Percentiles rank a stretch among this genome's conserved stretches.
phyloP scores from a whole-genome alignment of 768 basidiomycete genomes.

The Hydnomerulius pinastri region DNA sequence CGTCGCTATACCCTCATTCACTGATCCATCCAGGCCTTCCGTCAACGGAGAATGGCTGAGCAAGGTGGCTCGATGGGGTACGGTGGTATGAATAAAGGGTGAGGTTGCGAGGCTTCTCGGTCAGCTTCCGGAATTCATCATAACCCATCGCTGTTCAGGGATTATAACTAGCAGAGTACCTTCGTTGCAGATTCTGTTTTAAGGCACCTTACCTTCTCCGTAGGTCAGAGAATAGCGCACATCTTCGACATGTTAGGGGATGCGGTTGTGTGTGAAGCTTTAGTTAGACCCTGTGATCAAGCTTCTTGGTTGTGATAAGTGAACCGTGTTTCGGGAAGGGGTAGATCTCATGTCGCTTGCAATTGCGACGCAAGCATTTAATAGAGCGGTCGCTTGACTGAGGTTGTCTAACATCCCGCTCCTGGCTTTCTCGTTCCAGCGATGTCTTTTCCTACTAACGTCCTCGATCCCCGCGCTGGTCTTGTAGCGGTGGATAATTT shows the following conservation, averaged over 20 bases:
- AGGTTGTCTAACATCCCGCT: background rate
- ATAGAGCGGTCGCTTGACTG: too few relatives aligned
- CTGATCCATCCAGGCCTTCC: slow-evolving; percentile 56
- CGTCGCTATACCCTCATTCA: slow-evolving; percentile 6
- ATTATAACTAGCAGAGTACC: background rate
- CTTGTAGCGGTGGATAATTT: slow-evolving; percentile 38
- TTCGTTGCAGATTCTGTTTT: slow-evolving; percentile 10
- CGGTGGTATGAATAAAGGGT: slow-evolving; percentile 46
- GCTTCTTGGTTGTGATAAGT: background rate
- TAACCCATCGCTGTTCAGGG: background rate
- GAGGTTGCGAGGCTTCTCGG: background rate
- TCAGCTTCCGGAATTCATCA: background rate
- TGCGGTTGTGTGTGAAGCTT: background rate
- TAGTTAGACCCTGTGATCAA: background rate
- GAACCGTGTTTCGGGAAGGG: background rate
- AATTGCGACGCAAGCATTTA: background rate
- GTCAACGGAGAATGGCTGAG: slow-evolving; percentile 73
- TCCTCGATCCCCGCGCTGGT: slow-evolving; percentile 15
- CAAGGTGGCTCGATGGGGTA: slow-evolving; percentile 59
- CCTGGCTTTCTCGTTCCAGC: background rate
- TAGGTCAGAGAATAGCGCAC: background rate
- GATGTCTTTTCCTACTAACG: slow-evolving; percentile 11
- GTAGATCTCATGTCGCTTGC: background rate
- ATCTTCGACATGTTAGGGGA: background rate
- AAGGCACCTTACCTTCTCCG: background rate